Evolutionary conservation across 352 stramenopile species (phyloP).

Genomic region (Elongisporangium anandrum): DNA sequence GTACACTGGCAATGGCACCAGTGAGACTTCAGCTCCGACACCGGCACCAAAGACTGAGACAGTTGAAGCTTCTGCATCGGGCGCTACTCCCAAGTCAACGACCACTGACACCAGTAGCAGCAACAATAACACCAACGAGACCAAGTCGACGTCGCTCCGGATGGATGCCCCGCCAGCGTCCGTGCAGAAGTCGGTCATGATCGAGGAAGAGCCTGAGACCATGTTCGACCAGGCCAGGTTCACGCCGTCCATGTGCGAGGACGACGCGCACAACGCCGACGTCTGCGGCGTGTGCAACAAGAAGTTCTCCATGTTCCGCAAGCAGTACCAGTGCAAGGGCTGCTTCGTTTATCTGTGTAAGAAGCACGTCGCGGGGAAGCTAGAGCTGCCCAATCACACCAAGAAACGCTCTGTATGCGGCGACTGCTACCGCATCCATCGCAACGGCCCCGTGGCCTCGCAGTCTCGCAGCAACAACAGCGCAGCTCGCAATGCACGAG

Average conservation of each 20-base stretch:
- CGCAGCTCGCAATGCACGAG: constrained; percentile 16
- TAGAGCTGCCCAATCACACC: constrained; percentile 43
- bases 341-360: constrained; percentile 75
- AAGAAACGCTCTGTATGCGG: constrained; percentile 76
- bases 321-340: constrained; percentile 85
- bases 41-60: not conserved
- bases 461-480: constrained; percentile 3
- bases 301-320: constrained; percentile 84
- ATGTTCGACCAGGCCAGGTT: constrained; percentile 21
- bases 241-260: constrained; percentile 33
- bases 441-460: constrained; percentile 42
- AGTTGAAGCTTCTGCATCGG: not conserved
- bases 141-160: not conserved
- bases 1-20: not conserved
- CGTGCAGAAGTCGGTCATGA: not conserved
- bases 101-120: too few relatives aligned
- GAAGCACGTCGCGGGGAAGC: constrained; percentile 75
- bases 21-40: not conserved
- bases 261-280: constrained; percentile 39
- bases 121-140: not conserved
- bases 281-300: constrained; percentile 83
- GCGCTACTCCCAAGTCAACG: not conserved
- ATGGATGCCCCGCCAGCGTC: not conserved
- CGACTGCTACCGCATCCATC: constrained; percentile 70
- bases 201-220: constrained; percentile 1